Evolutionary conservation across 331 rosid genomes (phyloP), one percentile per base, ranked within the genome.

Genomic region (Arachis monticola): DNA sequence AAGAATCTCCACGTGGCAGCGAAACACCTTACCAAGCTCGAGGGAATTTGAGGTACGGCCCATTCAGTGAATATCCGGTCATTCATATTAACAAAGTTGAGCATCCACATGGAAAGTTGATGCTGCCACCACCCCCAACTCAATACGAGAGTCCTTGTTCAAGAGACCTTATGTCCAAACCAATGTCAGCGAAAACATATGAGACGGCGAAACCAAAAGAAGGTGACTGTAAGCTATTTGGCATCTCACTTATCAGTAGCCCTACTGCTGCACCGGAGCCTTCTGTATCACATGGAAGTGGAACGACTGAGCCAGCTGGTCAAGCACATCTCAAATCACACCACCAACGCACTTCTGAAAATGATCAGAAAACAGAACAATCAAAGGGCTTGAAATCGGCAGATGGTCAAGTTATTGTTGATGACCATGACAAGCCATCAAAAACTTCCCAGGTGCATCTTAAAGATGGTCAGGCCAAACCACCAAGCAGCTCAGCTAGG

Each of bases 141-240:
- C 86, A 76, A 66, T 80, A 80, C 47, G 93, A 82, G 27, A 86
- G 84, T 76, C 75, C 73, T 31, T 69, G 65, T 41, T 74, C 87
- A 76, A 80, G 83, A 67, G 93, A 86, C 41, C 63, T 22, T 73
- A 67, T 80, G 78, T 66, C 80, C 14, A 82, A 82, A 35, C 73
- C 84, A 47, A 47, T 77, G 22, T 12, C 60, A 13, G 56, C 42
- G 44, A 87, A 69, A 57, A 78, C 88, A 64, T 56, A 32, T 2
- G 94, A 88, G 74, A 57, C 84, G 68, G 62, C 63, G 47, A 87
- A 85, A 70, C 80, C 83, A n/a, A 88, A 83, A 77, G 94, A 88
- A 76, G 90, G 90, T 59, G 90, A 90, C 78, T 90, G 77, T 85
- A 92, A 87, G 88, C 86, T 92, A 72, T 92, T 92, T 66, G 98